Percentiles rank a stretch among this genome's conserved stretches.
phyloP scores from a whole-genome alignment of 495 filamentous ascomycete species.

The Darksidea phi region DNA sequence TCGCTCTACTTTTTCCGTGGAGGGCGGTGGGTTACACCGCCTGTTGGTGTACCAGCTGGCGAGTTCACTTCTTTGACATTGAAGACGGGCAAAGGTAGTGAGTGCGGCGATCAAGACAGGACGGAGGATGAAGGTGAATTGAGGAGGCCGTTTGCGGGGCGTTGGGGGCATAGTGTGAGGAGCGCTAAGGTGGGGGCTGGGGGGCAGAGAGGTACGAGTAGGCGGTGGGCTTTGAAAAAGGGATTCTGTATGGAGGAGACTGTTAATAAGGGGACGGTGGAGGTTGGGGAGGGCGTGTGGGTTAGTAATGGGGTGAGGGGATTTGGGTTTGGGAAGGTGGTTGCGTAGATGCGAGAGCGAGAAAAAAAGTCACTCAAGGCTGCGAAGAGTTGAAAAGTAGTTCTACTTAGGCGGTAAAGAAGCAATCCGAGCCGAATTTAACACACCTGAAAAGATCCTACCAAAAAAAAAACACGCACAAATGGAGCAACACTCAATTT shows the following conservation, averaged over 20 bases:
- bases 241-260: constrained; percentile 61
- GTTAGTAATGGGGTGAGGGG: constrained; percentile 84
- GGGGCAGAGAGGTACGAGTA: constrained; percentile 77
- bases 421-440: too few relatives aligned
- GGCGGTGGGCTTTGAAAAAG: constrained; percentile 73
- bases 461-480: neutral
- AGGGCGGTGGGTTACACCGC: constrained; percentile 66
- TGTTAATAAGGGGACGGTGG: constrained; percentile 55
- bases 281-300: constrained; percentile 75
- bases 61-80: constrained; percentile 8
- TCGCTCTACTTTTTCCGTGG: constrained; percentile 75
- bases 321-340: constrained; percentile 49
- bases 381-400: neutral
- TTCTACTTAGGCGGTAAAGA: neutral
- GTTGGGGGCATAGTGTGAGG: constrained; percentile 36
- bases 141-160: constrained; percentile 34
- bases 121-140: constrained; percentile 31
- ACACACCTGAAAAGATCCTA: neutral
- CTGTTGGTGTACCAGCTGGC: constrained; percentile 42
- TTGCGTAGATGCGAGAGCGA: constrained; percentile 6
- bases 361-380: neutral
- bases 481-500: neutral
- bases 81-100: neutral
- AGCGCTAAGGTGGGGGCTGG: constrained; percentile 52
- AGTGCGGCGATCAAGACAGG: neutral